phyloP scores from a whole-genome alignment of 108 stramenopile genomes.

The Discostella pseudostelligera region DNA sequence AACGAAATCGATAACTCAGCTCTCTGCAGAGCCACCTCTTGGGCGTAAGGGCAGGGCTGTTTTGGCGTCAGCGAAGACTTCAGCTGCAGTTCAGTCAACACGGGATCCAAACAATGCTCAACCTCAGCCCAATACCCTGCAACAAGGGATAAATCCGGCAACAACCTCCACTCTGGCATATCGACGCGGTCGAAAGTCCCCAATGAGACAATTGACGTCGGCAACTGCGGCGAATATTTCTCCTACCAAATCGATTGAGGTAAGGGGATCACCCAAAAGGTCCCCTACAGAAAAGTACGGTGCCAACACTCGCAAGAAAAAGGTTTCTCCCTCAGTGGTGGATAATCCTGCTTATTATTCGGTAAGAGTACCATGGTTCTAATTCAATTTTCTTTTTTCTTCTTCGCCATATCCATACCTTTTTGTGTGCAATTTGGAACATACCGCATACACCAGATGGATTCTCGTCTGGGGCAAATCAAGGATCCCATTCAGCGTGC shows the following conservation, averaged over 20 bases:
- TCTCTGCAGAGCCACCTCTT: background rate
- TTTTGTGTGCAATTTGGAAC: background rate
- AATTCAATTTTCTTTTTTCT: background rate
- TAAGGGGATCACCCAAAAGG: background rate
- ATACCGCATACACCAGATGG: conserved; percentile 15
- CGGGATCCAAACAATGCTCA: background rate
- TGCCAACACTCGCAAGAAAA: conserved; percentile 16
- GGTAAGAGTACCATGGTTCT: conserved; percentile 21
- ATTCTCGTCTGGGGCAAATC: conserved; percentile 45
- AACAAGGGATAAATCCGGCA: conserved; percentile 9
- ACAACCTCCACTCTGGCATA: conserved; percentile 2
- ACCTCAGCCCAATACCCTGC: background rate
- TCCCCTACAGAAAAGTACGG: background rate
- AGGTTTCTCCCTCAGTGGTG: conserved; percentile 23
- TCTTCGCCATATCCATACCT: background rate
- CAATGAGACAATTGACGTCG: background rate
- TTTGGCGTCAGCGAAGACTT: background rate
- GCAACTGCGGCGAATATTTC: conserved; percentile 8
- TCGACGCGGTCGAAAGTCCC: conserved; percentile 21
- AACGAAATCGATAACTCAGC: background rate
- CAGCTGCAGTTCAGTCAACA: background rate
- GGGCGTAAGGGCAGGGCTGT: background rate
- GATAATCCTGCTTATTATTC: conserved; percentile 40
- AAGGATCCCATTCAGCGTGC: conserved; percentile 83
- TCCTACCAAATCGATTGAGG: conserved; percentile 1